Conservation (phyloP, 257 asterid species). For the Solanum pinnatisectum region DNA sequence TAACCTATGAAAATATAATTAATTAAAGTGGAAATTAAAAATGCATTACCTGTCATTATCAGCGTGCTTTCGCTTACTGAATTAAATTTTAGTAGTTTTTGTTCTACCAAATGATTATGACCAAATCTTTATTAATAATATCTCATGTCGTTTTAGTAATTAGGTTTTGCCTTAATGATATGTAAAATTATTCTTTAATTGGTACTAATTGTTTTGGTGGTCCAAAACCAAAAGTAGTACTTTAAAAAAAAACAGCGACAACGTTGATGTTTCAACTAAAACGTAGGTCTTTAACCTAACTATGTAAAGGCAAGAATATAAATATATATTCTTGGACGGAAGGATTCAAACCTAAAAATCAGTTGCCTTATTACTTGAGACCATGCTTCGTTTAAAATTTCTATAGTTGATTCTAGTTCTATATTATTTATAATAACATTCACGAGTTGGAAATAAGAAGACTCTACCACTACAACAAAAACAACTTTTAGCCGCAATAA, state of each 20-base stretch:
- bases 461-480: neutral
- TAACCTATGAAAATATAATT: neutral
- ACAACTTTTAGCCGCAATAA: too few species aligned
- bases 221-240: neutral
- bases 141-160: constrained; percentile 18
- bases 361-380: neutral
- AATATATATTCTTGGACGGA: neutral
- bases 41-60: constrained; percentile 14
- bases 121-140: neutral
- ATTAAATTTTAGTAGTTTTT: neutral
- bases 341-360: neutral
- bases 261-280: neutral
- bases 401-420: neutral
- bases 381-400: neutral
- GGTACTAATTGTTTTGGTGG: neutral
- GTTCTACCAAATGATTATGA: neutral
- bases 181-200: constrained; percentile 4
- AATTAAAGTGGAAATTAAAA: neutral
- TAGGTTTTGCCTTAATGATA: constrained; percentile 23
- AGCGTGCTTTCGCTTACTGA: constrained; percentile 12
- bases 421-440: neutral
- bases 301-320: neutral
- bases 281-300: neutral
- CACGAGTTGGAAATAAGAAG: neutral
- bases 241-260: neutral